Evolutionary conservation across 2,329 filamentous ascomycete genomes (phyloP), one percentile per base, ranked within the genome.

Genomic region (Xylariaceae sp.): DNA sequence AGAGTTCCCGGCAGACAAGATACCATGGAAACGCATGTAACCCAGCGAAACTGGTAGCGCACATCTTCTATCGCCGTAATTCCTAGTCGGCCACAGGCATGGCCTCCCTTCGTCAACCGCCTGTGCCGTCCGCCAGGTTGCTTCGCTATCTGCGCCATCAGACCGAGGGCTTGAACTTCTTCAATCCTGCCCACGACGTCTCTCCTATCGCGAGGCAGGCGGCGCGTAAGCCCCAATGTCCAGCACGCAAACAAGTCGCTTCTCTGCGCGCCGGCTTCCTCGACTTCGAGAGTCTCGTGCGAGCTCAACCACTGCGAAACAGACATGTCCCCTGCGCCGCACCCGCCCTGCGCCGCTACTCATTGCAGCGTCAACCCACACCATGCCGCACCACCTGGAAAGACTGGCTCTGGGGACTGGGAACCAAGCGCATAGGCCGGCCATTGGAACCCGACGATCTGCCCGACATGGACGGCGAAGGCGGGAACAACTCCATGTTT

Each of bases 141-240:
- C 76, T 94, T 57, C 84, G 84, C 60, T 93, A 89, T 68, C 77
- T 94, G 57, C 84, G 83, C 60, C 81, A 77, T 48, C 89, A 92
- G 69, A 83, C 87, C 58, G 80, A 88, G 61, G 75, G 75, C 49
- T 65, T 80, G 42, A 75, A 72, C 56, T 79, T 82, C 62, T 77
- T 80, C 68, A 73, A 66, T 49, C 66, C 72, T 48, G 75, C 72
- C 62, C 64, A 67, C 51, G 54, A 50, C 9, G 36, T 48, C 7
- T 46, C 53, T 2, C 13, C 45, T n/a, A 48, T 42, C 17, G 16
- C 56, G 36, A 47, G 51, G 12, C 56, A 55, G 10, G 38, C 48
- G 9, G 22, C 60, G 28, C 60, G 57, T 18, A 60, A 43, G 39
- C 36, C 51, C 12, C 50, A 60, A 42, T 64, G 62, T 60, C 49